Evolutionary conservation across 805 yeast genomes (phyloP).

Genomic region (Ogataea philodendri): DNA sequence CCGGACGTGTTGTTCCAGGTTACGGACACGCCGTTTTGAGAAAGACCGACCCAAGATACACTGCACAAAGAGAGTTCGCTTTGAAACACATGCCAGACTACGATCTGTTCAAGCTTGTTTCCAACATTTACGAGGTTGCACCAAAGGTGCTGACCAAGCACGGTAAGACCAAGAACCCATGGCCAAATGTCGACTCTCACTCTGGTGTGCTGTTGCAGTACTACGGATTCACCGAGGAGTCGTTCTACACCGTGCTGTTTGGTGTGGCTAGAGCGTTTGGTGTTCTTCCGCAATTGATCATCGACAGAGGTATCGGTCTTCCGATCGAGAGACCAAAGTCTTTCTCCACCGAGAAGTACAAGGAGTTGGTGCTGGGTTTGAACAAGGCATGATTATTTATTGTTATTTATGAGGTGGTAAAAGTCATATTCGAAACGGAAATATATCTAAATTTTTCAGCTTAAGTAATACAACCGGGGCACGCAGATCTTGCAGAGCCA

Average conservation of each 20-base stretch:
- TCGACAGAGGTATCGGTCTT: slow-evolving; percentile 78
- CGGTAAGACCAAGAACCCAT: slow-evolving; percentile 90
- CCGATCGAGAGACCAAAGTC: slow-evolving; percentile 91
- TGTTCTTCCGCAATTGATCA: slow-evolving; percentile 80
- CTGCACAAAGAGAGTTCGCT: slow-evolving; percentile 83
- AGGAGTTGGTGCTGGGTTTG: slow-evolving; percentile 60
- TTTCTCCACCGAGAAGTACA: slow-evolving; percentile 90
- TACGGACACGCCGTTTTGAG: slow-evolving; percentile 87
- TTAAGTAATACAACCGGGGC: no score
- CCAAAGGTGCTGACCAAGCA: slow-evolving; percentile 77
- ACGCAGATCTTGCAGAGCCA: no score
- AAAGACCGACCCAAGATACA: slow-evolving; percentile 86
- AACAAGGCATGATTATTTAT: slow-evolving; percentile 22
- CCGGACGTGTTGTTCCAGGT: slow-evolving; percentile 86
- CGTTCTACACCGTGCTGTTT: slow-evolving; percentile 82
- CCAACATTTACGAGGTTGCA: slow-evolving; percentile 76
- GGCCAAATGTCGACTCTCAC: slow-evolving; percentile 90
- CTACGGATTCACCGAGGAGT: slow-evolving; percentile 79
- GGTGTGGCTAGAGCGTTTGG: slow-evolving; percentile 88
- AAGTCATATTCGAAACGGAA: background rate
- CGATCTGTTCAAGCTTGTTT: slow-evolving; percentile 74
- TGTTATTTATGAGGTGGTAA: slow-evolving; percentile 10
- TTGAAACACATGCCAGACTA: slow-evolving; percentile 71
- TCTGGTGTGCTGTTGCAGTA: slow-evolving; percentile 83
- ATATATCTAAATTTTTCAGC: background rate